Percentiles rank a stretch among this genome's conserved stretches.
Conservation (phyloP, 2,329 filamentous ascomycete genomes). For the Tolypocladium guangdongense region DNA sequence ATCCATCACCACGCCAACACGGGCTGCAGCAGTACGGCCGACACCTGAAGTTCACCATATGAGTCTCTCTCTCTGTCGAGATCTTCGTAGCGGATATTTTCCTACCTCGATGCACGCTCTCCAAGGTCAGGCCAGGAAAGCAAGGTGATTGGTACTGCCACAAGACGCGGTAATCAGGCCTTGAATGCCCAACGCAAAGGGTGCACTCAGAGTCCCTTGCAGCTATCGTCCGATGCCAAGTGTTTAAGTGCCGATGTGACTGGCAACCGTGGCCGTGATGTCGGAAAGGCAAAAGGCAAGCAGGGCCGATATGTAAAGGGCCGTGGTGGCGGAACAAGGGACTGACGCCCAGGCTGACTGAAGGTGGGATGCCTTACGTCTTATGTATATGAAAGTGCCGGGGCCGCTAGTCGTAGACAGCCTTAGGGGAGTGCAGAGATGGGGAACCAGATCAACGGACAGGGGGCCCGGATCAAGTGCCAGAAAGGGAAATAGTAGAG, state of each 20-base stretch:
- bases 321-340: neutral
- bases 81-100: neutral
- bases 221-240: neutral
- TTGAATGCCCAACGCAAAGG: neutral
- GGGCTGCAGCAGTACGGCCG: conserved; percentile 5
- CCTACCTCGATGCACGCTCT: neutral
- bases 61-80: neutral
- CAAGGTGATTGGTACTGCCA: neutral
- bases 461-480: conserved; percentile 24
- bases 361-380: conserved; percentile 6
- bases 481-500: conserved; percentile 29
- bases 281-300: neutral
- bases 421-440: conserved; percentile 5
- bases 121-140: neutral
- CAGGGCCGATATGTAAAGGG: neutral
- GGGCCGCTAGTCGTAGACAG: conserved; percentile 12
- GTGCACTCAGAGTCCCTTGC: neutral
- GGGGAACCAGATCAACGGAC: conserved; percentile 16
- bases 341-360: neutral
- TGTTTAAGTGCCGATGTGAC: neutral
- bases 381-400: conserved; percentile 20
- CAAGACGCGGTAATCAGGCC: neutral
- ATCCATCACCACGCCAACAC: conserved; percentile 26
- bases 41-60: neutral
- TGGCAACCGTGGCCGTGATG: neutral